phyloP scores from a whole-genome alignment of 2,329 filamentous ascomycete species.

The Metarhizium humberi region DNA sequence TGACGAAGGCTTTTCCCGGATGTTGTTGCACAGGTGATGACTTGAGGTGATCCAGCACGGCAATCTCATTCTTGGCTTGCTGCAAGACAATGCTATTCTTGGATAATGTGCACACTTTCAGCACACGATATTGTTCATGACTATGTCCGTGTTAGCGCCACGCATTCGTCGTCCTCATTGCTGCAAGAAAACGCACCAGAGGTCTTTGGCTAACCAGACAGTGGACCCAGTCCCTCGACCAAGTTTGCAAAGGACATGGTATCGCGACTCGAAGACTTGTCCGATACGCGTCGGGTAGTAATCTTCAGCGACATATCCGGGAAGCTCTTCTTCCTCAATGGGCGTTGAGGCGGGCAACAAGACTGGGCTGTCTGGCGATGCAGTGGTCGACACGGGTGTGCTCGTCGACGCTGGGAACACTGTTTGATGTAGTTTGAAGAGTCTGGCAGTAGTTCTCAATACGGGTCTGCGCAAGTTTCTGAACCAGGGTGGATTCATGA shows the following conservation, averaged over 20 bases:
- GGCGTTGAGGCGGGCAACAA: background rate
- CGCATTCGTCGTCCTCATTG: no score
- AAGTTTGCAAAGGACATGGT: constrained; percentile 30
- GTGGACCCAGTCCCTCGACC: constrained; percentile 31
- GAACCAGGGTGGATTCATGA: no score
- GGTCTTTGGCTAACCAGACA: constrained; percentile 29
- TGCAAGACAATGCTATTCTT: background rate
- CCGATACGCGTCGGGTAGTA: background rate
- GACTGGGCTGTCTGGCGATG: no score
- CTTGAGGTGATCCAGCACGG: background rate
- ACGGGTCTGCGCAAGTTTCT: no score
- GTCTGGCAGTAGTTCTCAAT: no score
- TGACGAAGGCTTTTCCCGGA: constrained; percentile 20
- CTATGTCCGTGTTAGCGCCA: no score
- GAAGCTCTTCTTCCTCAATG: constrained; percentile 1
- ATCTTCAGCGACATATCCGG: background rate
- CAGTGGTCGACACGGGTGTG: no score
- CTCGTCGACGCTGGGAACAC: no score
- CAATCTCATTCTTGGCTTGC: background rate
- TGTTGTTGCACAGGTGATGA: constrained; percentile 8
- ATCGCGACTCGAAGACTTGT: constrained; percentile 12
- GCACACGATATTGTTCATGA: background rate
- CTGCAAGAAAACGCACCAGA: constrained; percentile 7
- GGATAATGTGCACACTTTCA: background rate
- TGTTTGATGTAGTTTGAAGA: no score